Percentiles rank a stretch among this genome's conserved stretches.
phyloP scores from a whole-genome alignment of 179 eudicot species.

The Spergularia azorica region DNA sequence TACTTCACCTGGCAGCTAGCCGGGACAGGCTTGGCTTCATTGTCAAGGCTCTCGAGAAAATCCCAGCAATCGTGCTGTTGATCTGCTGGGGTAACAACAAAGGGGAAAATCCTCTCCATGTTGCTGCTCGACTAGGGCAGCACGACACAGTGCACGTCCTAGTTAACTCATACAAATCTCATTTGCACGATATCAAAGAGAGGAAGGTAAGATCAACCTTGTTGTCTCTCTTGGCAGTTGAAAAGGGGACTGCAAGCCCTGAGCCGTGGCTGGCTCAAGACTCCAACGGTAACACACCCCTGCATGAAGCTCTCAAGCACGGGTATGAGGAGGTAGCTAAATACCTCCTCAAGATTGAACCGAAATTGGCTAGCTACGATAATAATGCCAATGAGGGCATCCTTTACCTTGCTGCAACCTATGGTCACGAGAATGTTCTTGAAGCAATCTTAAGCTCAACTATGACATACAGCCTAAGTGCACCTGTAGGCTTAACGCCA shows the following conservation, averaged over 20 bases:
- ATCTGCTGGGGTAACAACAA: constrained; percentile 34
- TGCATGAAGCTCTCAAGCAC: constrained; percentile 41
- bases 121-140: constrained; percentile 38
- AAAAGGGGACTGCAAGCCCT: constrained; percentile 31
- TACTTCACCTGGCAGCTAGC: constrained; percentile 45
- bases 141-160: constrained; percentile 30
- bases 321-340: constrained; percentile 36
- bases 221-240: constrained; percentile 31
- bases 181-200: constrained; percentile 32
- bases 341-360: constrained; percentile 39
- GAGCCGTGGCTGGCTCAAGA: constrained; percentile 50
- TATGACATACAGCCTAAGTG: constrained; percentile 29
- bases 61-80: constrained; percentile 37
- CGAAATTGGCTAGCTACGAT: constrained; percentile 29
- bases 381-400: constrained; percentile 38
- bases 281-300: constrained; percentile 42
- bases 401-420: constrained; percentile 41
- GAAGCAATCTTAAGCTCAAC: constrained; percentile 32
- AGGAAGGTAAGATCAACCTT: constrained; percentile 32
- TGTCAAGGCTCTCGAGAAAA: constrained; percentile 31
- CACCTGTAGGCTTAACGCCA: constrained; percentile 47
- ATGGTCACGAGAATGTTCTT: constrained; percentile 36
- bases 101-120: constrained; percentile 46
- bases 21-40: constrained; percentile 32
- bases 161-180: constrained; percentile 34